Base-by-base conservation (phyloP, 2,329 filamentous ascomycete genomes). In the Talaromyces funiculosus region DNA sequence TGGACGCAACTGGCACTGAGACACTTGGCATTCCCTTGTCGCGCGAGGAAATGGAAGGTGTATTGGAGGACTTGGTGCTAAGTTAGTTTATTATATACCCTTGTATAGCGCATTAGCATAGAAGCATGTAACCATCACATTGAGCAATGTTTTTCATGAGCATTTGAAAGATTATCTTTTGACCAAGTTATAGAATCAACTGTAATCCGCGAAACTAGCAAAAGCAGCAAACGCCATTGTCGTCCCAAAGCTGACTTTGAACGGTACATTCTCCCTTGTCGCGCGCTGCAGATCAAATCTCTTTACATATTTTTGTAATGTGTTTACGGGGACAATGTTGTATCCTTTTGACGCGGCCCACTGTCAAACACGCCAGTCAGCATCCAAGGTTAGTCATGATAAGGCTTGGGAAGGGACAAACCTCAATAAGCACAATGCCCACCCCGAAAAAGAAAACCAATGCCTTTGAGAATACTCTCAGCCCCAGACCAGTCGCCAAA, bases 1-100 rank as follows among this genome's bases (percentile, higher is more conserved):
- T 93, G 71, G 93, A 99, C 73, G 83, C 84, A 0, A 80, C 92
- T 60, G 94, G 94, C 3, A 92, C 89, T 2, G 94, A 97, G 72
- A 79, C 94, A 57, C 75, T 99, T 51, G 89, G 90, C 66, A 85
- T 96, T 14, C 94, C 94, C 0, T 91, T 97, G 70, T 82, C 87
- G 45, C 88, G 87, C 66, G 92, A 96, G 65, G 94, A 99, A 75
- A 80, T 97, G 70, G 93, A 97, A 74, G 87, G 84, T 1, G 89
- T 96, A 51, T 74, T 97, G 64, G 93, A 97, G 71, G 94, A 97
- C 66, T 70, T 87, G 53, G 73, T 80, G 55, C 64, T 77, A 63
- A 71, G 69, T 56, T 75, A 66, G 68, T 61, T 31, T 16, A n/a
- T 45, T n/a, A n/a, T 51, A 51, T 51, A 51, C 40, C 31, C 40